Percentiles rank a stretch among this genome's conserved stretches.
phyloP scores from a whole-genome alignment of 2,329 filamentous ascomycete genomes.

The Ilyonectria destructans region DNA sequence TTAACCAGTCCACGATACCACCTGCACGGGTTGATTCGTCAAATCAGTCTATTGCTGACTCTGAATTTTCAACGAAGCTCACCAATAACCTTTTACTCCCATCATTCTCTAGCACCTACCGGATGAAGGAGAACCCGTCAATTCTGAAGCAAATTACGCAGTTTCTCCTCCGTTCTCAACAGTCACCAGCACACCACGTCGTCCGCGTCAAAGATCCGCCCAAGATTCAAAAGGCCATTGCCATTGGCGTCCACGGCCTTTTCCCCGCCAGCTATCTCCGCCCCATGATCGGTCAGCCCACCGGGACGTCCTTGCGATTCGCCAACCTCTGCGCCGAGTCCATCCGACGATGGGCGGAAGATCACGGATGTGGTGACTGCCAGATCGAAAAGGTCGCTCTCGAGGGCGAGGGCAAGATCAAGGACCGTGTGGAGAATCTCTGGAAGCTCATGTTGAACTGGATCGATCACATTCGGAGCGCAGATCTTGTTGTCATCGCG shows the following conservation, averaged over 20 bases:
- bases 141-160: conserved; percentile 78
- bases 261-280: conserved; percentile 91
- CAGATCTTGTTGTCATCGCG: conserved; percentile 92
- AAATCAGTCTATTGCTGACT: conserved; percentile 56
- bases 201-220: conserved; percentile 78
- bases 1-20: conserved; percentile 22
- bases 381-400: conserved; percentile 95
- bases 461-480: conserved; percentile 90
- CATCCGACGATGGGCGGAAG: conserved; percentile 86
- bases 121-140: conserved; percentile 77
- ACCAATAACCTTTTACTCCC: conserved; percentile 79
- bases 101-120: conserved; percentile 79
- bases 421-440: conserved; percentile 89
- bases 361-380: conserved; percentile 79
- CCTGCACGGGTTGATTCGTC: conserved; percentile 40
- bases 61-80: conserved; percentile 62
- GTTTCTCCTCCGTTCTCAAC: conserved; percentile 70
- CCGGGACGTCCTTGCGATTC: conserved; percentile 94
- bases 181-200: conserved; percentile 78
- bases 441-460: conserved; percentile 97
- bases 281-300: conserved; percentile 94
- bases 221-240: conserved; percentile 87
- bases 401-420: conserved; percentile 94
- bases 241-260: conserved; percentile 94
- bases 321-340: conserved; percentile 88